Evolutionary conservation across 2,329 filamentous ascomycete genomes (phyloP).

Genomic region (Dichotomopilus funicola): DNA sequence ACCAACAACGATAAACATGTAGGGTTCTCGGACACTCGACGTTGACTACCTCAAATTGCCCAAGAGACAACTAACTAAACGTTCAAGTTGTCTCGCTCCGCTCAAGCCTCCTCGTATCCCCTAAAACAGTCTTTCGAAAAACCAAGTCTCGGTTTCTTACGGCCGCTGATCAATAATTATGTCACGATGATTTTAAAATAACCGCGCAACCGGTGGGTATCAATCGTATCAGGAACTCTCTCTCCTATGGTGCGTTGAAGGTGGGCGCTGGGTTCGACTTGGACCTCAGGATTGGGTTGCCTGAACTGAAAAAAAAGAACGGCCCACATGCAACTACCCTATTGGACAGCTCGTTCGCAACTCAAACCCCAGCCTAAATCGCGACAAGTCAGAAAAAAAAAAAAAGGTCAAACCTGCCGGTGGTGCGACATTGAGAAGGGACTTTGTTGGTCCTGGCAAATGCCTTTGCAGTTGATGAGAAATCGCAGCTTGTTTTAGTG

Average conservation of each 20-base stretch:
- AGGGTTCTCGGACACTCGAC: no score
- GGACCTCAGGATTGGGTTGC: background rate
- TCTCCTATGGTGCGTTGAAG: background rate
- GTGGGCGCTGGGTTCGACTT: no score
- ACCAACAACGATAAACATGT: no score
- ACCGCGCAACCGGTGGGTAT: conserved; percentile 1
- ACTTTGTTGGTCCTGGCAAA: background rate
- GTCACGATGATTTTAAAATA: background rate
- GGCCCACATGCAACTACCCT: conserved; percentile 5
- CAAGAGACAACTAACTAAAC: no score
- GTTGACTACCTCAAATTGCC: no score
- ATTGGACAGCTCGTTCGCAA: conserved; percentile 10
- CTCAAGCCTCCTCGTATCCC: no score
- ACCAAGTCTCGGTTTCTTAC: background rate
- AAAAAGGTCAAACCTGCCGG: background rate
- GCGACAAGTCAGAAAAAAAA: conserved; percentile 1
- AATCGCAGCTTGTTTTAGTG: background rate
- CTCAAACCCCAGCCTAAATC: conserved; percentile 17
- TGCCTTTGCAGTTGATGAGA: background rate
- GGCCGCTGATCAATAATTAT: conserved; percentile 4
- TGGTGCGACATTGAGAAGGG: conserved; percentile 5
- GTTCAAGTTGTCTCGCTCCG: no score
- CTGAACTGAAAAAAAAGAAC: background rate
- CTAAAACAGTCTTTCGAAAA: background rate
- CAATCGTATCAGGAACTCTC: background rate